Percentiles rank a stretch among this genome's conserved stretches.
phyloP scores from a whole-genome alignment of 495 filamentous ascomycete species.

The Podospora bellae-mahoneyi region DNA sequence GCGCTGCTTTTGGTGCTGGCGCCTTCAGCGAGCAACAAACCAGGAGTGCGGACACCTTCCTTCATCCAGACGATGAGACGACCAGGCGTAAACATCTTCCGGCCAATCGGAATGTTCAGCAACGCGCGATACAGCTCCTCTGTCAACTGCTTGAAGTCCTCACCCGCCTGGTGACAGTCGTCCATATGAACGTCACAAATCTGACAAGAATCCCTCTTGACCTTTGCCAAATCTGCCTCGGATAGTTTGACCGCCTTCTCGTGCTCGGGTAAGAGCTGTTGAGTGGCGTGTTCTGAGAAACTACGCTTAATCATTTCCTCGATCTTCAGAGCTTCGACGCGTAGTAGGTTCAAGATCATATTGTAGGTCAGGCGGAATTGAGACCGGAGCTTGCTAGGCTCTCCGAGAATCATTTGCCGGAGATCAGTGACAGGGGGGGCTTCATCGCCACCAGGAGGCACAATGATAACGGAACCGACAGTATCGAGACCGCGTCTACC shows the following conservation, averaged over 20 bases:
- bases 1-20: slow-evolving; percentile 52
- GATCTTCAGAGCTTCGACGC: slow-evolving; percentile 95
- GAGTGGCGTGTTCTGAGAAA: slow-evolving; percentile 98
- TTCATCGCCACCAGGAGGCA: slow-evolving; percentile 72
- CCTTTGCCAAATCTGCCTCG: slow-evolving; percentile 82
- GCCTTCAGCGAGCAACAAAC: slow-evolving; percentile 75
- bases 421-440: slow-evolving; percentile 80
- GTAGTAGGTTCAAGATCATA: slow-evolving; percentile 95
- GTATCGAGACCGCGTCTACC: slow-evolving; percentile 88
- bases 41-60: slow-evolving; percentile 74
- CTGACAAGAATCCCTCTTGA: slow-evolving; percentile 79
- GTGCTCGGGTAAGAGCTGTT: slow-evolving; percentile 89
- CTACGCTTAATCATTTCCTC: slow-evolving; percentile 99
- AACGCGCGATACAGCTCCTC: slow-evolving; percentile 69
- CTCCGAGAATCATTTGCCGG: slow-evolving; percentile 90
- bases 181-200: slow-evolving; percentile 79
- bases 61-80: slow-evolving; percentile 67
- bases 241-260: slow-evolving; percentile 92
- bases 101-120: slow-evolving; percentile 70
- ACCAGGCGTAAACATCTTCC: slow-evolving; percentile 68
- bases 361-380: slow-evolving; percentile 98
- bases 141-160: slow-evolving; percentile 71
- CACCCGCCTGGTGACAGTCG: slow-evolving; percentile 71
- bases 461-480: slow-evolving; percentile 90
- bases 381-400: slow-evolving; percentile 89